phyloP scores from a whole-genome alignment of 1,284 basidiomycete species.

The Malassezia obtusa region DNA sequence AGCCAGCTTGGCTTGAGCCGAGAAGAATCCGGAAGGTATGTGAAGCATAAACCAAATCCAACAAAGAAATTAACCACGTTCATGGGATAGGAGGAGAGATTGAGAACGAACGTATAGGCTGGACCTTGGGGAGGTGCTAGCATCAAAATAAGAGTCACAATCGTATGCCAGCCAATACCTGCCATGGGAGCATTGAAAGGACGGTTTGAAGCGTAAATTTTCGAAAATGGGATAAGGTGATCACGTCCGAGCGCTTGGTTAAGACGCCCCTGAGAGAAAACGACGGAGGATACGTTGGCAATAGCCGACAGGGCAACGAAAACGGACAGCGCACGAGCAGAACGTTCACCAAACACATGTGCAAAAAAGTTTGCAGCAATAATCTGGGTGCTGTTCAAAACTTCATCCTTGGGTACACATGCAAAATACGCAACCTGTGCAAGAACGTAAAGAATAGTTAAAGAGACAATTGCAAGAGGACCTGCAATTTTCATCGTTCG shows the following conservation, averaged over 20 bases:
- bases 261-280: conserved; percentile 52
- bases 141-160: conserved; percentile 54
- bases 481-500: conserved; percentile 56
- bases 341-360: conserved; percentile 54
- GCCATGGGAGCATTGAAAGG: conserved; percentile 53
- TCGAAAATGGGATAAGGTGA: conserved; percentile 53
- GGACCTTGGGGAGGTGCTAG: conserved; percentile 55
- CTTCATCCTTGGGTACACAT: conserved; percentile 52
- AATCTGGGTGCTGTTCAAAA: conserved; percentile 52
- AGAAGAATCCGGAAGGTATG: conserved; percentile 21
- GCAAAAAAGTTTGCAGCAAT: conserved; percentile 56
- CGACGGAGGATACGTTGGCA: conserved; percentile 51
- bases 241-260: conserved; percentile 57
- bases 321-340: conserved; percentile 53
- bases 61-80: conserved; percentile 53
- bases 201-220: conserved; percentile 52
- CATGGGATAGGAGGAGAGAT: conserved; percentile 56
- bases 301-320: conserved; percentile 54
- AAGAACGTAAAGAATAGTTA: conserved; percentile 52
- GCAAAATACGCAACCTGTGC: conserved; percentile 53
- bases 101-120: conserved; percentile 56
- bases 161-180: conserved; percentile 50
- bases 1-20: conserved; percentile 16
- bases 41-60: conserved; percentile 54
- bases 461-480: conserved; percentile 53